These are phyloP conservation scores for Apostasia ramifera DNA, from an alignment of 106 monocot genomes.

Conservation along the genomic window DNA sequence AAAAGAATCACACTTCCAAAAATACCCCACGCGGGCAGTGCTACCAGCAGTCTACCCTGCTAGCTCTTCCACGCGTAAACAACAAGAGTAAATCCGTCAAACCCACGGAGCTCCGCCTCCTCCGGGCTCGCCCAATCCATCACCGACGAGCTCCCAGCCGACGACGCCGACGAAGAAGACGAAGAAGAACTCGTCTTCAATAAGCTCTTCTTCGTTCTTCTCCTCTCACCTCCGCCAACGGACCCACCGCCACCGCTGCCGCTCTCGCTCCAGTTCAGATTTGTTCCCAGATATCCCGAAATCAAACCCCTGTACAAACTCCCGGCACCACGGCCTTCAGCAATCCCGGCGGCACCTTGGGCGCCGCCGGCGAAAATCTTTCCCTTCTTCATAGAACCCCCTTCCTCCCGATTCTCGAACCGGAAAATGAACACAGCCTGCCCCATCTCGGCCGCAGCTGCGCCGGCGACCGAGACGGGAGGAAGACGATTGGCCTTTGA, in stretches of 20 bases:
- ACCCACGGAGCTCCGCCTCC: slow-evolving; percentile 52
- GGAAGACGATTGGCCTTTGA: not conserved
- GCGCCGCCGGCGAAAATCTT: not conserved
- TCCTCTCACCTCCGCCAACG: slow-evolving; percentile 1
- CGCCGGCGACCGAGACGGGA: not conserved
- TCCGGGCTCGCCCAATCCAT: slow-evolving; percentile 87
- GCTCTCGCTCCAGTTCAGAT: slow-evolving; percentile 37
- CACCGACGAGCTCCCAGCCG: slow-evolving; percentile 58
- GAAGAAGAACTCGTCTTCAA: slow-evolving; percentile 44
- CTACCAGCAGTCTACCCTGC: not conserved
- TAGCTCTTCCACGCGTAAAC: slow-evolving; percentile 60
- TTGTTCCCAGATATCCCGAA: slow-evolving; percentile 16
- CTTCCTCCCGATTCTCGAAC: slow-evolving; percentile 33
- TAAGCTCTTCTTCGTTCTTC: slow-evolving; percentile 21
- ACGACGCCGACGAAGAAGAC: slow-evolving; percentile 41
- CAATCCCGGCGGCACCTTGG: slow-evolving; percentile 14
- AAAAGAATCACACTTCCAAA: not conserved
- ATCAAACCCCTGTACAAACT: not conserved
- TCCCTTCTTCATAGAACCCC: slow-evolving; percentile 6
- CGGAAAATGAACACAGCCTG: slow-evolving; percentile 63
- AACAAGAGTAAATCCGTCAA: slow-evolving; percentile 47
- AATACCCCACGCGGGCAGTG: not conserved
- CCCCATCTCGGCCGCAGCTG: slow-evolving; percentile 1
- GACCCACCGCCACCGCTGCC: slow-evolving; percentile 10
- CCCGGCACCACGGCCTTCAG: slow-evolving; percentile 1